These are phyloP conservation scores for Dimargaris cristalligena DNA, from an alignment of 192 early-diverging fungal genomes.

Conservation along the genomic window DNA sequence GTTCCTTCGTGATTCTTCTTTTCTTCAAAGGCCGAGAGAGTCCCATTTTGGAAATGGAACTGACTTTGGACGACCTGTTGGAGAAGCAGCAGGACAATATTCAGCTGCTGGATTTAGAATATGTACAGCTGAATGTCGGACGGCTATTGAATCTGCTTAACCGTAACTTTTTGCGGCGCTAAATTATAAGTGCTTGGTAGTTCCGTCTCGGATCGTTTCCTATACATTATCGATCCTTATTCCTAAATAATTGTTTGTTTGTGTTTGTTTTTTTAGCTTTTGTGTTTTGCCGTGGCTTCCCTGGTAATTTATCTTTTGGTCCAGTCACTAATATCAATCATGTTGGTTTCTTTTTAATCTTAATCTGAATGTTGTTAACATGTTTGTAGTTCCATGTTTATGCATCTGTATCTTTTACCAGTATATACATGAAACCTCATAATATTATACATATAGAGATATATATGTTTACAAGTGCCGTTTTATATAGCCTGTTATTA, in stretches of 20 bases:
- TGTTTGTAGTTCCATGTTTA: not conserved
- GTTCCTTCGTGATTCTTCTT: constrained; percentile 78
- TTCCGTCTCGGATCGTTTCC: too few species aligned
- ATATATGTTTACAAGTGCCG: too few species aligned
- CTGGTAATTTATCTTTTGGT: too few species aligned
- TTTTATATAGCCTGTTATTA: too few species aligned
- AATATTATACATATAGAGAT: too few species aligned
- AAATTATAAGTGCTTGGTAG: too few species aligned
- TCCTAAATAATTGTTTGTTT: not conserved
- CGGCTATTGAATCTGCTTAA: constrained; percentile 66
- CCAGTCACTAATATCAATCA: too few species aligned
- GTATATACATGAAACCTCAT: too few species aligned
- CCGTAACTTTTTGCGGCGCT: constrained; percentile 45
- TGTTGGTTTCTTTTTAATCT: not conserved
- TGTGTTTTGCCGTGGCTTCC: constrained; percentile 9
- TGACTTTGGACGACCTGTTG: constrained; percentile 69
- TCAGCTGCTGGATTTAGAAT: constrained; percentile 74
- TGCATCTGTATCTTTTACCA: too few species aligned
- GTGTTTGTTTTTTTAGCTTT: constrained; percentile 8
- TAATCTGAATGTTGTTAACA: not conserved
- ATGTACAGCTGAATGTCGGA: constrained; percentile 77
- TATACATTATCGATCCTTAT: too few species aligned
- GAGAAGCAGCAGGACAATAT: constrained; percentile 86
- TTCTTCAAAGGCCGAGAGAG: constrained; percentile 84
- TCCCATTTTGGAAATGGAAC: constrained; percentile 89